A percentile compares a stretch with the other conserved stretches of the same genome.
phyloP scores from a whole-genome alignment of 768 basidiomycete species.

The Trametes maxima region DNA sequence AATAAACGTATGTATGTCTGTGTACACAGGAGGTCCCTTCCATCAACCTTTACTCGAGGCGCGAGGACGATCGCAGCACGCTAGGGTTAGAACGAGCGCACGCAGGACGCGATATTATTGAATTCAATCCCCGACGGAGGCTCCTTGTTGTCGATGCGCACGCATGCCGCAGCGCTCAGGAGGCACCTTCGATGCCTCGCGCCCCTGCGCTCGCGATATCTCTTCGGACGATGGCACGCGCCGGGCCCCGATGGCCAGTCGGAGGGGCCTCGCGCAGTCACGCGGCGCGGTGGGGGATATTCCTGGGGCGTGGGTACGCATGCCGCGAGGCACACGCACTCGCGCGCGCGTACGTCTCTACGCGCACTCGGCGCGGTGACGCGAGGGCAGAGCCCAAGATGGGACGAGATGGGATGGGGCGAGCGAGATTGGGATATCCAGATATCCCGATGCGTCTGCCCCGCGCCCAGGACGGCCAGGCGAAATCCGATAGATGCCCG shows the following conservation, averaged over 20 bases:
- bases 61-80: no score
- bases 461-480: not conserved
- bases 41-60: no score
- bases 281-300: slow-evolving; percentile 11
- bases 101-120: no score
- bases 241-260: slow-evolving; percentile 9
- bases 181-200: slow-evolving; percentile 3
- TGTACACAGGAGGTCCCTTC: no score
- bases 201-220: slow-evolving; percentile 2
- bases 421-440: not conserved
- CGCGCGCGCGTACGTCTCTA: not conserved
- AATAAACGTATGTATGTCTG: no score
- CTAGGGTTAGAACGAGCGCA: no score
- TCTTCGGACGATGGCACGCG: slow-evolving; percentile 16
- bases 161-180: not conserved
- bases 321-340: slow-evolving; percentile 1
- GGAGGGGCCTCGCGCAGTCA: slow-evolving; percentile 18
- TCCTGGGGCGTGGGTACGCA: slow-evolving; percentile 2
- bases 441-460: not conserved
- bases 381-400: not conserved
- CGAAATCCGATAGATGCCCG: slow-evolving; percentile 2
- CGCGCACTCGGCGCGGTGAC: slow-evolving; percentile 7
- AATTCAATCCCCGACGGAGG: no score
- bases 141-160: not conserved
- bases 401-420: slow-evolving; percentile 4